Evolutionary conservation across 31 red algal species (phyloP), one percentile per base, ranked within the genome.

Genomic region (Odonthalia washingtoniensis): DNA sequence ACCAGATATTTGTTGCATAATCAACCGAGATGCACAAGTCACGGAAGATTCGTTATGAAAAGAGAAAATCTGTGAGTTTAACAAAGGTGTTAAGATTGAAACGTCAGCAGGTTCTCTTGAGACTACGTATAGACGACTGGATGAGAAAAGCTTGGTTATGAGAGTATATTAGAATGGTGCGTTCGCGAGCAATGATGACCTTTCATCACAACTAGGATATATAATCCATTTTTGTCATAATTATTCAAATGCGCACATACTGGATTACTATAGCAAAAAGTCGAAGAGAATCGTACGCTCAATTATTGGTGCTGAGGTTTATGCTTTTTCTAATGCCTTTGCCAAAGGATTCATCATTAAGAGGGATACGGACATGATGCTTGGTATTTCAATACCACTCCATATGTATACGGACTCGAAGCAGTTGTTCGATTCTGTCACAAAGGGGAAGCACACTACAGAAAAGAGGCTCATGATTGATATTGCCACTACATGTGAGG

Each of bases 131-230:
- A 57, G 12, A 14, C 49, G 9, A 14, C 49, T 57, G 21, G 49
- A 57, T 21, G 21, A 57, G 49, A 57, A 21, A 9, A 57, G 49
- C 49, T 14, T 83, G 32, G 64, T 62, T 45, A 27, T 91, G 5
- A 42, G 60, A 17, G 89, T 91, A 52, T 91, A 85, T 45, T 18
- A 64, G 0, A 81, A 84, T 65, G 0, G 41, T 24, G 75, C 81
- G 38, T 91, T 79, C 46, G 61, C 75, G 0, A 42, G 66, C 12
- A 87, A 81, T 70, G 30, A 81, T 40, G 73, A 75, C 63, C 64
- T 87, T 34, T 82, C 83, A 28, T 75, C 90, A 36, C 90, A 80
- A 45, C 83, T 87, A 30, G 74, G 74, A 36, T 87, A 67, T 64
- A 72, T 80, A 18, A 65, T 93, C 24, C 24, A 64, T 5, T 46